Percentiles rank a stretch among this genome's conserved stretches.
phyloP scores from a whole-genome alignment of 2,329 filamentous ascomycete species.

The Diaporthe capsici region DNA sequence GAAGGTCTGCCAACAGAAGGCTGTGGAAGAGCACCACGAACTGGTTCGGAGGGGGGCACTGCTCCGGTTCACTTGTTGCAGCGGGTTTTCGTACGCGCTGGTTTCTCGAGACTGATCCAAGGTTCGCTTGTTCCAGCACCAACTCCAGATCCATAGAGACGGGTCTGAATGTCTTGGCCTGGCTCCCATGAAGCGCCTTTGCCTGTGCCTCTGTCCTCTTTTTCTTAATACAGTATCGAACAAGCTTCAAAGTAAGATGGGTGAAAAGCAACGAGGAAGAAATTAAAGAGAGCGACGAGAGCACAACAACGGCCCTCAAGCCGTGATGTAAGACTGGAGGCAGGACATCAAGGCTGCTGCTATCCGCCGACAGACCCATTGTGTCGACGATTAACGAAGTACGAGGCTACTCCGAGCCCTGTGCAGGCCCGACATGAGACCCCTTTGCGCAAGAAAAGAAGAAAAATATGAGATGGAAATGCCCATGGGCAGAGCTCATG shows the following conservation, averaged over 20 bases:
- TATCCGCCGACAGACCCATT: constrained; percentile 36
- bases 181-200: neutral
- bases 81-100: neutral
- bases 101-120: constrained; percentile 31
- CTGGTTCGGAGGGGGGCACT: constrained; percentile 59
- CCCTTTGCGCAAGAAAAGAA: neutral
- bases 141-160: constrained; percentile 44
- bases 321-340: constrained; percentile 45
- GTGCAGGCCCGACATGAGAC: neutral
- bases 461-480: neutral
- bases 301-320: constrained; percentile 44
- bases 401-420: neutral
- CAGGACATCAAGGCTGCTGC: constrained; percentile 44
- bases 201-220: constrained; percentile 27
- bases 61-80: neutral
- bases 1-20: constrained; percentile 70
- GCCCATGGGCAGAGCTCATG: fast-evolving
- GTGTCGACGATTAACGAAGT: neutral
- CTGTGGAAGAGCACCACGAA: constrained; percentile 73
- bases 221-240: constrained; percentile 45
- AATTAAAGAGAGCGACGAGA: constrained; percentile 47
- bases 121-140: constrained; percentile 46
- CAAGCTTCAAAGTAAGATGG: constrained; percentile 49
- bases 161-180: neutral
- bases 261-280: constrained; percentile 44